Base-by-base conservation (phyloP, 768 basidiomycete species). In the Leccinum rimulosum region DNA sequence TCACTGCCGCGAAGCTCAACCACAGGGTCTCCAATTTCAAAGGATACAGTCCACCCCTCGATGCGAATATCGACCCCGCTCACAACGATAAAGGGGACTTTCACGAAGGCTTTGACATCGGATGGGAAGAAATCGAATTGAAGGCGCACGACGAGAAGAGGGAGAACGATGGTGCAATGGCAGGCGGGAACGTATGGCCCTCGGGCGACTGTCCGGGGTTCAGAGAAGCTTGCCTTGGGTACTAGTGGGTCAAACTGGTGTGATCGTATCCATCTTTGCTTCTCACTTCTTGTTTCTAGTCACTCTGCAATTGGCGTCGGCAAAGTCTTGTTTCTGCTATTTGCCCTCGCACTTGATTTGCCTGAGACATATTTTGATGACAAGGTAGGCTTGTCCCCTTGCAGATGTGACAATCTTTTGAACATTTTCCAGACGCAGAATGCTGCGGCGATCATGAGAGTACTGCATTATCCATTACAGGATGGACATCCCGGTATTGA, bases 101-200 rank as follows among this genome's bases (percentile, higher is more conserved):
- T 55, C 92, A 95, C 68, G 94, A 98, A 70, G 93, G 89, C 3
- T 96, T 95, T 70, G 88, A 94, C 65, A 80, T 96, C 57, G 91
- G 92, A 3, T 87, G 84, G 80, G 89, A 93, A 68, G 73, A 77
- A 27, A 68, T 81, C 0, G 65, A 76, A 11, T 57, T 65, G 8
- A 68, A 68, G 57, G 56, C 31, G 0, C 35, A 62, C 27, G 68
- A 74, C 59, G 64, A 69, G 52, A 65, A 73, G 49, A 64, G 70
- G 59, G 40, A 64, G 35, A 66, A 79, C 7, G 78, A 80, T 47
- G 87, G 88, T 12, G 77, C 75, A 5, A 88, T 91, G 85, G 75
- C 81, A 10, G 88, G 85, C 1, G 83, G 79, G 6, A 95, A 95
- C 64, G 80, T 89, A 49, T 96, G 93, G 93, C 94, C 92, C 0